Percentiles rank a stretch among this genome's conserved stretches.
These are phyloP conservation scores for Letharia columbiana DNA, from an alignment of 495 filamentous ascomycete genomes.

Conservation along the genomic window DNA sequence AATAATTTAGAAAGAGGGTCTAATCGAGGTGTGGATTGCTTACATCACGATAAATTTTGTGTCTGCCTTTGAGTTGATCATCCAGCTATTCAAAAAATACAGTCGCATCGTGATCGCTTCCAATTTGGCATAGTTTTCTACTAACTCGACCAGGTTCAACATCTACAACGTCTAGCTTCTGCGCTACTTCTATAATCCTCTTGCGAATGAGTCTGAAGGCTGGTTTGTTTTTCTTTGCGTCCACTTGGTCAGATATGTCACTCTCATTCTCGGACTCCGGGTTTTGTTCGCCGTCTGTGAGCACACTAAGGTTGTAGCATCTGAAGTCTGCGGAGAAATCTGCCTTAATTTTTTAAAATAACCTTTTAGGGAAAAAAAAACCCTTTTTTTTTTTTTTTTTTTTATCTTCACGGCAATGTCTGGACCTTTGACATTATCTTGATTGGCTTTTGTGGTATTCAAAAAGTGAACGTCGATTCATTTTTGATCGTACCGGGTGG, in stretches of 20 bases:
- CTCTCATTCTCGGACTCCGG: not conserved
- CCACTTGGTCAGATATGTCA: conserved; percentile 4
- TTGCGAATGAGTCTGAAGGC: conserved; percentile 10
- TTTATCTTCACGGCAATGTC: not conserved
- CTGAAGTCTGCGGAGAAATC: not conserved
- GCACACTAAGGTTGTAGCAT: conserved; percentile 4
- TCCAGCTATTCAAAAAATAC: not conserved
- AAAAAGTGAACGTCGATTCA: not conserved
- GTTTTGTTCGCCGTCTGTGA: conserved; percentile 8
- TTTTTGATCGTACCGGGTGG: not conserved
- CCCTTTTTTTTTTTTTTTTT: too few species aligned
- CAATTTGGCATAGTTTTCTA: not conserved
- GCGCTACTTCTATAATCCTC: conserved; percentile 2
- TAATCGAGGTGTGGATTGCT: not conserved
- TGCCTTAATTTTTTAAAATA: too few species aligned
- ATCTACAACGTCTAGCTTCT: not conserved
- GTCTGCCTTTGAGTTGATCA: conserved; percentile 2
- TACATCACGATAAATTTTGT: not conserved
- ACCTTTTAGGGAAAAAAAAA: too few species aligned
- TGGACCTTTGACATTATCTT: not conserved
- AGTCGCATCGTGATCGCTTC: conserved; percentile 3
- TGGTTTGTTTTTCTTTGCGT: not conserved
- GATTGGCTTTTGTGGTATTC: not conserved
- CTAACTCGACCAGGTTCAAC: not conserved
- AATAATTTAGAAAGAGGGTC: not conserved